phyloP scores from a whole-genome alignment of 441 rosid genomes.

The Pelargonium australe region DNA sequence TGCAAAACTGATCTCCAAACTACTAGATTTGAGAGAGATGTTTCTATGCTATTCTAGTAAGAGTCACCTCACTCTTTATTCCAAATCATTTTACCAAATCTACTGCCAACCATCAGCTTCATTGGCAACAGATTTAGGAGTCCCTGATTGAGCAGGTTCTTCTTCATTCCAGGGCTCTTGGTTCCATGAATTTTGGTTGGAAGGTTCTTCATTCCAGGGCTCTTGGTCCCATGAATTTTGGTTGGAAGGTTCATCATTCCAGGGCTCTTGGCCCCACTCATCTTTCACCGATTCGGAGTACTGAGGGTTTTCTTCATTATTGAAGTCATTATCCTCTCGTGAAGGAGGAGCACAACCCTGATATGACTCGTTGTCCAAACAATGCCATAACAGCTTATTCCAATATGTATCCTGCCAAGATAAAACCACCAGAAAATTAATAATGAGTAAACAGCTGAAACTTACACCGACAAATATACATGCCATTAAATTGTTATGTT shows the following conservation, averaged over 20 bases:
- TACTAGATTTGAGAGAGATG: no score
- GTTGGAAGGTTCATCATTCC: not conserved
- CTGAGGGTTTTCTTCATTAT: not conserved
- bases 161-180: not conserved
- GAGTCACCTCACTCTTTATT: no score
- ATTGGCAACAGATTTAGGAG: not conserved
- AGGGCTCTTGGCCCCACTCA: not conserved
- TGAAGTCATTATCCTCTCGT: not conserved
- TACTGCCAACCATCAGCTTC: not conserved
- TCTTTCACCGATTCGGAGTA: not conserved
- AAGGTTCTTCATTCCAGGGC: not conserved
- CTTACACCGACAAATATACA: not conserved
- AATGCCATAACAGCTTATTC: conserved; percentile 38
- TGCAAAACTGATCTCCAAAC: no score
- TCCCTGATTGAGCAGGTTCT: not conserved
- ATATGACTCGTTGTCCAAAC: conserved; percentile 32
- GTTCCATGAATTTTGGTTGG: not conserved
- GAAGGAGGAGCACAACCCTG: conserved; percentile 32
- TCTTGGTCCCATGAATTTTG: not conserved
- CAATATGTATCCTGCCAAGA: conserved; percentile 32
- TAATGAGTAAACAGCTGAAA: not conserved
- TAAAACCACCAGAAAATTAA: not conserved
- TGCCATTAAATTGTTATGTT: not conserved
- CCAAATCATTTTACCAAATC: no score
- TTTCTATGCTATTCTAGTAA: no score